Conservation (phyloP, 441 rosid species). For the Populus trichocarpa region DNA sequence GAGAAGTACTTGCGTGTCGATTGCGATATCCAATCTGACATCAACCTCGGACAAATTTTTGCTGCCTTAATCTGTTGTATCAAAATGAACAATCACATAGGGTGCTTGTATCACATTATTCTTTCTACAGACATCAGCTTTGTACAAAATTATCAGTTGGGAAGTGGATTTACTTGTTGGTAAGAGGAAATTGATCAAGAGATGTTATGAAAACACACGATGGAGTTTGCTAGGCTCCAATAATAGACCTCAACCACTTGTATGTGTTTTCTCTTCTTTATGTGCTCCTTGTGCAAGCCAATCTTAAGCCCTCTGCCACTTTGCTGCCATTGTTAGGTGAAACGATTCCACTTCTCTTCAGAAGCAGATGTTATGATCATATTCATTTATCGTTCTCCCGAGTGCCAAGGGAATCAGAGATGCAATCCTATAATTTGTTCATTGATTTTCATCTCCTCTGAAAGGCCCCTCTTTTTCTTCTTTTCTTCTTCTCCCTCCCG, state of each 20-base stretch:
- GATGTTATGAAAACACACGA: neutral
- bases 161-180: neutral
- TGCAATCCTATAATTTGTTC: too few relatives aligned
- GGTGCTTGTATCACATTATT: neutral
- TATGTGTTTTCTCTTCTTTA: neutral
- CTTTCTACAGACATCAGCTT: neutral
- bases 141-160: neutral
- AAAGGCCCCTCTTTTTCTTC: neutral
- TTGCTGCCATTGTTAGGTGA: neutral
- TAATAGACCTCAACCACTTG: too few relatives aligned
- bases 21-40: neutral
- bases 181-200: too few relatives aligned
- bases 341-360: too few relatives aligned
- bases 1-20: neutral
- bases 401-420: neutral
- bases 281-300: neutral
- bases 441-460: neutral
- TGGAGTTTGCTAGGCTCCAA: neutral
- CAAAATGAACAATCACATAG: neutral
- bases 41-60: neutral
- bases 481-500: too few relatives aligned
- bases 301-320: neutral
- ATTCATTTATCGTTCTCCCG: neutral
- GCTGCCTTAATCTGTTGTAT: neutral
- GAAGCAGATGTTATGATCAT: neutral